Conservation (phyloP, 768 basidiomycete genomes). For the Russula virescens region DNA sequence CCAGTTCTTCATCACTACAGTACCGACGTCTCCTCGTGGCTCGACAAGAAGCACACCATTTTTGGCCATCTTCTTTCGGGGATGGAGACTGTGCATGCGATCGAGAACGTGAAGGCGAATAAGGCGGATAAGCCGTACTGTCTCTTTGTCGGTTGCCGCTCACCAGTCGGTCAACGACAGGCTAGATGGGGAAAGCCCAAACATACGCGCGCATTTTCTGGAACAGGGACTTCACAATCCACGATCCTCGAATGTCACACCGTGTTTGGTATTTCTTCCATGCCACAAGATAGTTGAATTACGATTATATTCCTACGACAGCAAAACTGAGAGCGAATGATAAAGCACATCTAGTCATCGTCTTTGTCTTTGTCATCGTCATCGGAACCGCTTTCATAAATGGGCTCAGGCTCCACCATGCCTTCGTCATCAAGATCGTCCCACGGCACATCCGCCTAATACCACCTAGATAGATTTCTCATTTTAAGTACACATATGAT, state of each 20-base stretch:
- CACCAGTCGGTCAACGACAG: neutral
- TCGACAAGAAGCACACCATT: conserved; percentile 88
- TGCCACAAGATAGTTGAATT: neutral
- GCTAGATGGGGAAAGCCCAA: too few relatives aligned
- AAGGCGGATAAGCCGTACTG: conserved; percentile 77
- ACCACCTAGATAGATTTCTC: conserved; percentile 14
- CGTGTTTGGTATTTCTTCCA: neutral
- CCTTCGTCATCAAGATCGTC: conserved; percentile 11
- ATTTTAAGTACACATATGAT: neutral
- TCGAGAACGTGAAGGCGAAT: conserved; percentile 85
- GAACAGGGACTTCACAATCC: neutral
- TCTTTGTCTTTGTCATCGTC: neutral
- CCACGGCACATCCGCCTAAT: conserved; percentile 12
- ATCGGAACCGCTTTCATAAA: neutral
- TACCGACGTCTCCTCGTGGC: conserved; percentile 91
- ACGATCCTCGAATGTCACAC: neutral
- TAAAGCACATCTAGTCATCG: neutral
- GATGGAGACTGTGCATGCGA: conserved; percentile 82
- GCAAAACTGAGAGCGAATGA: neutral
- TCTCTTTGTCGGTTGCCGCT: too few relatives aligned
- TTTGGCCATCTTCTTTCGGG: conserved; percentile 88
- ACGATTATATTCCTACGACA: neutral
- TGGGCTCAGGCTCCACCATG: conserved; percentile 1
- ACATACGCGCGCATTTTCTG: neutral
- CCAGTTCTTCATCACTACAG: conserved; percentile 98